phyloP scores from a whole-genome alignment of 2,329 filamentous ascomycete species.

The Fusarium tupiense region DNA sequence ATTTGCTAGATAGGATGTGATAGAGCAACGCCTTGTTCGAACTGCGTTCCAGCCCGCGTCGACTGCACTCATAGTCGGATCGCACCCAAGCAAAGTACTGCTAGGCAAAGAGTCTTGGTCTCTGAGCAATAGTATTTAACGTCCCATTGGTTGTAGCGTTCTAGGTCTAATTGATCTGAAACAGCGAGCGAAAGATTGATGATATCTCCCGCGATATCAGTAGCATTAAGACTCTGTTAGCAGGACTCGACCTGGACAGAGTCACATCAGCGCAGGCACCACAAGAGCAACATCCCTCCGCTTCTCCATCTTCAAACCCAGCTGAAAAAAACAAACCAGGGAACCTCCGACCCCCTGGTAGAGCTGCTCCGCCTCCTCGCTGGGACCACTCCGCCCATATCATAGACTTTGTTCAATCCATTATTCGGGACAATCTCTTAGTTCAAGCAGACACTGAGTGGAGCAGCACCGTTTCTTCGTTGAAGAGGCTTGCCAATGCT shows the following conservation, averaged over 20 bases:
- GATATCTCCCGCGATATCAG: slow-evolving; percentile 47
- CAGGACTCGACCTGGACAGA: slow-evolving; percentile 22
- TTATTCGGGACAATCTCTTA: background rate
- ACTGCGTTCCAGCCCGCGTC: slow-evolving; percentile 47
- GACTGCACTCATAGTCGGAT: slow-evolving; percentile 47
- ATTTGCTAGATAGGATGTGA: slow-evolving; percentile 30
- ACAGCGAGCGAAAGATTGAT: slow-evolving; percentile 52
- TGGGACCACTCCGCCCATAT: slow-evolving; percentile 50
- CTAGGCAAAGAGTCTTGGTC: slow-evolving; percentile 49
- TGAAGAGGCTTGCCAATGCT: slow-evolving; percentile 4
- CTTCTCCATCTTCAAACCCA: too few species aligned
- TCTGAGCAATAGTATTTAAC: slow-evolving; percentile 49
- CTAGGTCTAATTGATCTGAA: accelerated
- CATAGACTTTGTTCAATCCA: slow-evolving; percentile 47
- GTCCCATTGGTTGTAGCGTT: accelerated
- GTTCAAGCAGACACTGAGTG: background rate
- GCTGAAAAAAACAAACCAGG: accelerated
- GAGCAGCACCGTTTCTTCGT: slow-evolving; percentile 4
- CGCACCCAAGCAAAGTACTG: slow-evolving; percentile 33
- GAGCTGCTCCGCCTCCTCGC: background rate
- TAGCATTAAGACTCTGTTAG: slow-evolving; percentile 44
- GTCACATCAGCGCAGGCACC: background rate
- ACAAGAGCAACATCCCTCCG: background rate
- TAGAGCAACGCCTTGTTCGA: slow-evolving; percentile 40
- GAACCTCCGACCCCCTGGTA: accelerated